phyloP scores from a whole-genome alignment of 352 stramenopile genomes.

The Peronospora farinosa region DNA sequence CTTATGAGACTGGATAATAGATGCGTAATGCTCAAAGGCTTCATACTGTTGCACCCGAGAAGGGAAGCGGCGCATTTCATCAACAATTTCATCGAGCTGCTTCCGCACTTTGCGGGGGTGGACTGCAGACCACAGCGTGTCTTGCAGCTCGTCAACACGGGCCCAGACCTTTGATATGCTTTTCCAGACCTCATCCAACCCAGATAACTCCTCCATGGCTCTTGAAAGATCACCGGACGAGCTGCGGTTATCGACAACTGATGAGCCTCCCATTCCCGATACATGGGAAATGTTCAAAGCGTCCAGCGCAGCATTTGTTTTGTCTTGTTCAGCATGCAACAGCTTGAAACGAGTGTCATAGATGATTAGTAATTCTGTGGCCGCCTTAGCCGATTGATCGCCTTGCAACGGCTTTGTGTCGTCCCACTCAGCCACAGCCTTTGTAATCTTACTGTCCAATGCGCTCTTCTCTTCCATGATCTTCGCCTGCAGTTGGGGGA shows the following conservation, averaged over 20 bases:
- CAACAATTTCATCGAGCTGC: constrained; percentile 94
- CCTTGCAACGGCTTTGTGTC: constrained; percentile 73
- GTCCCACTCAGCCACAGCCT: constrained; percentile 78
- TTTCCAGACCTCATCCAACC: constrained; percentile 98
- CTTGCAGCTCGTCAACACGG: constrained; percentile 89
- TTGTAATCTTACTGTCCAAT: constrained; percentile 76
- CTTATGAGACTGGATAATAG: constrained; percentile 92
- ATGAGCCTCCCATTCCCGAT: constrained; percentile 37
- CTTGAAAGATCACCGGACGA: constrained; percentile 61
- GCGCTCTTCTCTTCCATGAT: constrained; percentile 94
- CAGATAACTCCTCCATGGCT: constrained; percentile 88
- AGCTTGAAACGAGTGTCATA: constrained; percentile 83
- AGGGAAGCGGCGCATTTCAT: constrained; percentile 93
- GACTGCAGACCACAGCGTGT: constrained; percentile 91
- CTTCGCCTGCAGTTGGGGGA: constrained; percentile 95
- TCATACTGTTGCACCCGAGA: constrained; percentile 97
- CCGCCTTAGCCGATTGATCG: constrained; percentile 55
- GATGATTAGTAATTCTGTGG: constrained; percentile 74
- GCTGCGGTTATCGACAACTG: constrained; percentile 71
- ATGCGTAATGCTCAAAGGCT: constrained; percentile 92
- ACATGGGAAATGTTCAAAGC: constrained; percentile 88
- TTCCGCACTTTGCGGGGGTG: constrained; percentile 94
- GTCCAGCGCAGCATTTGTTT: constrained; percentile 92
- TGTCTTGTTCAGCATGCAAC: constrained; percentile 89
- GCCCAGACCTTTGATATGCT: constrained; percentile 87